phyloP scores from a whole-genome alignment of 2,329 filamentous ascomycete species.

The Fusarium mundagurra region DNA sequence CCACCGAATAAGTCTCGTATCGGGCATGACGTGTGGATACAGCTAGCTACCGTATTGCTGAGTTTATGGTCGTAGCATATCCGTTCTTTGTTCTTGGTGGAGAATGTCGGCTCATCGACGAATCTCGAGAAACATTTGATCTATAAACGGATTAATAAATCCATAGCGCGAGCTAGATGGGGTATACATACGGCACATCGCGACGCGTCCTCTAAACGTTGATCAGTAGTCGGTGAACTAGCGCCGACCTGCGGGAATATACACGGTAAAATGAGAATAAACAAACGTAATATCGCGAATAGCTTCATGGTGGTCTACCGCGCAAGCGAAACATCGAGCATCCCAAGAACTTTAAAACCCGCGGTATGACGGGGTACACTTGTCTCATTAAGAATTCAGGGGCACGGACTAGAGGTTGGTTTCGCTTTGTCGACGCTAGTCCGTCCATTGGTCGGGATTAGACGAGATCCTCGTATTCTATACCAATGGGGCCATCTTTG shows the following conservation, averaged over 20 bases:
- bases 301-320: not conserved
- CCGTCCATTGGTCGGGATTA: not conserved
- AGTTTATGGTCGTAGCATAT: not conserved
- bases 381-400: slow-evolving; percentile 1
- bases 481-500: not conserved
- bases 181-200: not conserved
- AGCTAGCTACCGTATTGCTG: not conserved
- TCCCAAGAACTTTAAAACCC: too few species aligned
- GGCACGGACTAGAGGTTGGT: not conserved
- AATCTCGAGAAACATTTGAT: not conserved
- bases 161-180: fast-evolving
- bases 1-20: not conserved
- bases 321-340: not conserved
- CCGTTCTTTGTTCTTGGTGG: not conserved
- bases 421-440: not conserved
- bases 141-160: not conserved
- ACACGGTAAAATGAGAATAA: not conserved
- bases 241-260: not conserved
- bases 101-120: not conserved
- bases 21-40: not conserved
- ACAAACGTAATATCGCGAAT: not conserved
- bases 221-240: not conserved
- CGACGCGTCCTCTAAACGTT: not conserved
- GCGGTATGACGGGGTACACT: not conserved
- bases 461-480: not conserved